Base-by-base conservation (phyloP, 2,329 filamentous ascomycete species). In the Cercospora brassicicola region DNA sequence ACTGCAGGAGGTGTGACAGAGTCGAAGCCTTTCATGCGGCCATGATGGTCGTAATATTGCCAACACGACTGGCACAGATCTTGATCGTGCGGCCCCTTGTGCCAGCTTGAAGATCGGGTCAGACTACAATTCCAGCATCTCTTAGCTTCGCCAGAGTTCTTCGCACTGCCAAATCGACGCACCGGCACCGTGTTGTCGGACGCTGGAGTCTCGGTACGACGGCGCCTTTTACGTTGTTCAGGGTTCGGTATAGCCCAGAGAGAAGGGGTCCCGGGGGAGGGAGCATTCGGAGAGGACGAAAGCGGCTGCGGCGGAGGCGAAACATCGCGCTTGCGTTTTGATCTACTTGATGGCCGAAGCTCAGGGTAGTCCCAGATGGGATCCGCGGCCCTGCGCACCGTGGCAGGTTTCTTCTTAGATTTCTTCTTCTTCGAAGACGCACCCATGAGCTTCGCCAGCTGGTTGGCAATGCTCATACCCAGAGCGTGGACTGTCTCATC, bases 391-490 rank as follows among this genome's bases (percentile, higher is more conserved):
- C 71, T 31, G 28, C 69, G 59, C 55, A 66, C 36, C 45, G 67
- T 31, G 13, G 59, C 33, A 56, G 64, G 20, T 30, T 65, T 64
- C 36, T 45, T 23, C 51, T 65, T 68, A 15, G 61, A 61, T 60
- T 72, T 71, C 33, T 65, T 68, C 51, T 61, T 67, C 59, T 59
- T 67, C 48, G 69, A 45, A 20, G 57, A 59, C 10, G 65, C 64
- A 15, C 68, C 62, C 67, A 79, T 77, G 51, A 77, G 74, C 23
- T 74, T 67, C 3, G 77, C 75, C 59, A 80, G 74, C 62, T 78
- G 76, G 18, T 73, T 73, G 8, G 78, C 78, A 51, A 79, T 79
- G 59, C 71, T 78, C 59, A 75, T 73, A 33, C 78, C 76, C 10
- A 80, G 70, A 10, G 74, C 73, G 60, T 78, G 69, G 45, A 79